These are phyloP conservation scores for Nasturtium officinale DNA, from an alignment of 345 rosid species.

Conservation along the genomic window DNA sequence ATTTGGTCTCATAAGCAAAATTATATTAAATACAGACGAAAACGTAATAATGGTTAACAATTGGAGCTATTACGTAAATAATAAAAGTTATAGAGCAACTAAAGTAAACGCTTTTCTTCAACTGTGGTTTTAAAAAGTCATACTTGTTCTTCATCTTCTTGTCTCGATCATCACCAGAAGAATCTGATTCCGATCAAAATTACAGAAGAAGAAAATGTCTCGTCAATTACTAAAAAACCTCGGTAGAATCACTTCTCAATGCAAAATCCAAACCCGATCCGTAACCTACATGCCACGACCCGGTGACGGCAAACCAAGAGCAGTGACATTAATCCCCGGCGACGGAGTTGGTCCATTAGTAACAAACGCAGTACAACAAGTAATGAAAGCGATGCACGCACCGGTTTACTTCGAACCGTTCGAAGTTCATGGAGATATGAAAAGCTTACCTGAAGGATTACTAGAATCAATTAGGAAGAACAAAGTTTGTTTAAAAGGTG, in stretches of 20 bases:
- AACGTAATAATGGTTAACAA: background rate
- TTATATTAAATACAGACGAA: background rate
- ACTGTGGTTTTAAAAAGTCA: conserved; percentile 23
- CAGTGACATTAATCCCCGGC: conserved; percentile 86
- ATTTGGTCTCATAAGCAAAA: background rate
- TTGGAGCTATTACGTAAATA: background rate
- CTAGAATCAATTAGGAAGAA: conserved; percentile 96
- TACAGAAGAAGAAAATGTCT: conserved; percentile 54
- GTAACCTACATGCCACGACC: conserved; percentile 99
- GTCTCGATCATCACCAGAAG: conserved; percentile 25
- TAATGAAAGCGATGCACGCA: conserved; percentile 97
- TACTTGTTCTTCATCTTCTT: conserved; percentile 12
- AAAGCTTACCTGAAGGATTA: conserved; percentile 69
- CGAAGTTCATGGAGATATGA: conserved; percentile 91
- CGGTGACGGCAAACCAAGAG: conserved; percentile 82
- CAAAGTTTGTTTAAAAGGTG: conserved; percentile 95
- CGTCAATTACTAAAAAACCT: conserved; percentile 60
- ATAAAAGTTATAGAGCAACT: background rate
- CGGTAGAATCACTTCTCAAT: conserved; percentile 31
- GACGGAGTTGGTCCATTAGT: conserved; percentile 97
- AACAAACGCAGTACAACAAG: conserved; percentile 85
- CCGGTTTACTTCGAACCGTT: conserved; percentile 84
- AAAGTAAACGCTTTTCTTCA: conserved; percentile 31
- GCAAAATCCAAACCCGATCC: conserved; percentile 55
- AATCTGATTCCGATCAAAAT: conserved; percentile 42